Evolutionary conservation across 2,329 filamentous ascomycete species (phyloP), one percentile per base, ranked within the genome.

Genomic region (Aspergillus oerlinghausenensis): DNA sequence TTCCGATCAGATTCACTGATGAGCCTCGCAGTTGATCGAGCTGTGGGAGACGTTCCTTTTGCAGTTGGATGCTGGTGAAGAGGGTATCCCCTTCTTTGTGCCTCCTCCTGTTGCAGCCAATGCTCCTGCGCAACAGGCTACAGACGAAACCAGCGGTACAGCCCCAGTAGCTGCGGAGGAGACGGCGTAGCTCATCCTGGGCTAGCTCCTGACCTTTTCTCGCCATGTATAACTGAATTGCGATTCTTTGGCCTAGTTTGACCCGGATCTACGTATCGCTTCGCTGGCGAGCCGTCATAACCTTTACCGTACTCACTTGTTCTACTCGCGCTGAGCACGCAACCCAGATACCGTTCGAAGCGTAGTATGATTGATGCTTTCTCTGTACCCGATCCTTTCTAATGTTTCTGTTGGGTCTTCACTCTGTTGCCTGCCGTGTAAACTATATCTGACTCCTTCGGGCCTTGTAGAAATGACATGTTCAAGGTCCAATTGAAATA

Each of bases 1-100:
- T 50, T 42, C 29, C 17, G 21, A n/a, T 42, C 17, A 3, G 49
- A 14, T 49, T 25, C 26, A 19, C 60, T 62, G 49, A 60, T 45
- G 45, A 48, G 45, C 43, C 17, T 47, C 54, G 86, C 87, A 87
- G 84, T 77, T 87, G 60, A 87, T 87, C 68, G 94, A 99, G 76
- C 88, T 97, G 60, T 99, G 94, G 94, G 94, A 99, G 77, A 97
- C 94, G 0, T 99, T 96, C 79, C 81, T 99, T 52, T 88, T 97
- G 82, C 94, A 97, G 73, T 81, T 99, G 47, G 94, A 99, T 71
- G 89, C 91, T 8, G 93, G 96, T 67, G 93, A 97, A 58, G 91
- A 96, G 63, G 90, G 79, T 5, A 75, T 79, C 54, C 75, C 77
- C 3, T 82, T 76, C 56, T 77, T 73, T 58, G 70, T 71, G 23